Base-by-base conservation (phyloP, 2,329 filamentous ascomycete genomes). In the Stemphylium beticola region DNA sequence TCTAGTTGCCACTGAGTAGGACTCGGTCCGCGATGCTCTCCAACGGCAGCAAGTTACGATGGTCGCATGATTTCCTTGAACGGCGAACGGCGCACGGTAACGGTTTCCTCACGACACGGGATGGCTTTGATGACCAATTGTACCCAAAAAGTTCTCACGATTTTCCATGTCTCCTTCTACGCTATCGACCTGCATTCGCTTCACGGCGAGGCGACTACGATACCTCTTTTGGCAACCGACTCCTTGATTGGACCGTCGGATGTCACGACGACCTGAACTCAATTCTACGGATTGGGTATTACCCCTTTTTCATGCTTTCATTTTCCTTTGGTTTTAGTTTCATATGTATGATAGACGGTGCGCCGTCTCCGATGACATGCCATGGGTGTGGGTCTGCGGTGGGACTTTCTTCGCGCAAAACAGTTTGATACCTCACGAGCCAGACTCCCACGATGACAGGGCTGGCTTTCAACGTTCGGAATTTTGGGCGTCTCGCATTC, bases 41-140 rank as follows among this genome's bases (percentile, higher is more conserved):
- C 55, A 64, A 61, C 51, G 64, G 64, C 60, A 62, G 57, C 64
- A 55, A 58, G 52, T 61, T 55, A 58, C 61, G 61, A 67, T 61
- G 59, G 66, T 65, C 66, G 60, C 49, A 67, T 65, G 64, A 66
- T 56, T 62, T 67, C 56, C 58, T 59, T 54, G 57, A 58, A 55
- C 49, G 73, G 71, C 72, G 71, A 74, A 74, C 66, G 73, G 72
- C 71, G 72, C 59, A 72, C 60, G 68, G 60, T 69, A 46, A 68
- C 57, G 65, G 59, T 63, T 66, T 66, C 53, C 58, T 58, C 49
- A 65, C 58, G 56, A 62, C 47, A 65, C 67, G 67, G 69, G 69
- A 71, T 53, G 65, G 65, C 56, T 64, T 51, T 72, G 58, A 72
- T 60, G 69, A 58, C 55, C 50, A 43, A 72, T 63, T 72, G 64